These are phyloP conservation scores for Leucoagaricus sp. DNA, from an alignment of 1,284 basidiomycete species.

Conservation along the genomic window DNA sequence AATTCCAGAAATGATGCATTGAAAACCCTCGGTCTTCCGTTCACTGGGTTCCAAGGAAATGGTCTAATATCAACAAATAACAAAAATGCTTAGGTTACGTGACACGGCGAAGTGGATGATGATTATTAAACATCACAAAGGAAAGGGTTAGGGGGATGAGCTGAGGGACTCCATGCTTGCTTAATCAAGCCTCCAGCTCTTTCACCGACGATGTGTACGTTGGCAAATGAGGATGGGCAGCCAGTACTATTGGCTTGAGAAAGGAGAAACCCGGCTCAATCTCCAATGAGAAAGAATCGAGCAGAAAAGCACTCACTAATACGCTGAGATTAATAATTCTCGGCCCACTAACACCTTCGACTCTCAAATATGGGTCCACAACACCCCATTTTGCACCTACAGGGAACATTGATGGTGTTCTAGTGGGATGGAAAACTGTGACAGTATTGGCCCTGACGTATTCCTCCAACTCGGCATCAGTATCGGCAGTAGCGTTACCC, in stretches of 20 bases:
- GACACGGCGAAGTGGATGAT: no score
- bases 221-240: conserved; percentile 13
- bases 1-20: no score
- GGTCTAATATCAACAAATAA: no score
- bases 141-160: no score
- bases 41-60: no score
- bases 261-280: neutral
- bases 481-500: neutral
- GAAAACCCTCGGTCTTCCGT: no score
- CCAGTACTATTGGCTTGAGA: conserved; percentile 14
- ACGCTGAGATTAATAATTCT: conserved; percentile 44
- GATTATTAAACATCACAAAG: no score
- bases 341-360: conserved; percentile 43
- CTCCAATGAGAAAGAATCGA: neutral
- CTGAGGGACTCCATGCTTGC: conserved; percentile 11
- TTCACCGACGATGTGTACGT: conserved; percentile 16
- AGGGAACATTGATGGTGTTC: conserved; percentile 17
- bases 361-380: conserved; percentile 43
- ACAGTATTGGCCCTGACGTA: conserved; percentile 10
- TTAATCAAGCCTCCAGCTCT: conserved; percentile 16
- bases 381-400: conserved; percentile 33
- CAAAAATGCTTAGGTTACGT: no score
- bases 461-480: conserved; percentile 13
- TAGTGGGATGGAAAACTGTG: conserved; percentile 16
- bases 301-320: neutral